A percentile compares a stretch with the other conserved stretches of the same genome.
Evolutionary conservation across 2,329 filamentous ascomycete genomes (phyloP).

Genomic region (Xylariales sp.): DNA sequence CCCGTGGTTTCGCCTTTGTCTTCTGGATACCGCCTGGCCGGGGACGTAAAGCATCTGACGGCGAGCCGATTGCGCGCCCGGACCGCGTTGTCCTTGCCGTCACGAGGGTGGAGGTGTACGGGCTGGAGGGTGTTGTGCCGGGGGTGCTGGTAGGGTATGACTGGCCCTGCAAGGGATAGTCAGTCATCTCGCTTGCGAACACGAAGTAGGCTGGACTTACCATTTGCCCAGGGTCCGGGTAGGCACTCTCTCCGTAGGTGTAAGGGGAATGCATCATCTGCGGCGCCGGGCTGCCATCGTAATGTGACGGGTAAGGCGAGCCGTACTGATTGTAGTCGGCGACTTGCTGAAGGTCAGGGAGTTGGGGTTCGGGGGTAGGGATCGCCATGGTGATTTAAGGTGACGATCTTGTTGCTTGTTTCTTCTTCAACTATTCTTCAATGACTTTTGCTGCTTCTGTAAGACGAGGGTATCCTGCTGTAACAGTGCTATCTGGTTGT

Average conservation of each 20-base stretch:
- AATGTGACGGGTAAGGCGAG: not conserved
- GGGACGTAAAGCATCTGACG: conserved; percentile 23
- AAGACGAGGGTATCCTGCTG: too few species aligned
- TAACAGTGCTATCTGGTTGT: not conserved
- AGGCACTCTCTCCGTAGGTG: not conserved
- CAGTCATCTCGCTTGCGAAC: too few species aligned
- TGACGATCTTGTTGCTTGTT: too few species aligned
- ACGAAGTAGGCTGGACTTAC: not conserved
- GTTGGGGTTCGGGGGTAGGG: not conserved
- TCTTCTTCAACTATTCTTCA: too few species aligned
- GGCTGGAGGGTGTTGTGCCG: conserved; percentile 46
- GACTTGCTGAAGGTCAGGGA: not conserved
- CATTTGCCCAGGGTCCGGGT: conserved; percentile 4
- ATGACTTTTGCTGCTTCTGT: too few species aligned
- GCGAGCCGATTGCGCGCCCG: conserved; percentile 26
- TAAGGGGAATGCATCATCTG: not conserved
- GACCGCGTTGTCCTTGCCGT: conserved; percentile 28
- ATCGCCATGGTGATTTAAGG: not conserved
- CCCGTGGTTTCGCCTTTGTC: conserved; percentile 23
- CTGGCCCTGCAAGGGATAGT: too few species aligned
- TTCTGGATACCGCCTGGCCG: conserved; percentile 29
- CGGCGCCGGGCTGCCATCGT: conserved; percentile 5
- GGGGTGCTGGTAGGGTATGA: conserved; percentile 40
- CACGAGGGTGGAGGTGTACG: conserved; percentile 28
- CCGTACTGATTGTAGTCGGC: conserved; percentile 3